Percentiles rank a stretch among this genome's conserved stretches.
These are phyloP conservation scores for Fusarium circinatum DNA, from an alignment of 2,329 filamentous ascomycete species.

Conservation along the genomic window DNA sequence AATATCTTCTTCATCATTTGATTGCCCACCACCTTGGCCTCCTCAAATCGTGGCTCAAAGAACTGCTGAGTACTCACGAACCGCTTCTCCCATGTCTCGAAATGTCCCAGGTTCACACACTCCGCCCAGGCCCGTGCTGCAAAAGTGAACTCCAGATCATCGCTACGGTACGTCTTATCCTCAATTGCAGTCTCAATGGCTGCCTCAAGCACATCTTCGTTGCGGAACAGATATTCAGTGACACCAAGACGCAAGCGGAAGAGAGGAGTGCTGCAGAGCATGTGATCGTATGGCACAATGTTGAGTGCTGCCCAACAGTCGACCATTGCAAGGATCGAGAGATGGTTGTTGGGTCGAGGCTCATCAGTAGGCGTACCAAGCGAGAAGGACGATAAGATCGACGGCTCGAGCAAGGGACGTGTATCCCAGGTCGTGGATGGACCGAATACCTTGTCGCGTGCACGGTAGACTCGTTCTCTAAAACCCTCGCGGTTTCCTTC, in stretches of 20 bases:
- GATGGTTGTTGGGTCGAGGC: constrained; percentile 86
- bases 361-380: constrained; percentile 74
- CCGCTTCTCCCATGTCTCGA: constrained; percentile 90
- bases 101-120: constrained; percentile 89
- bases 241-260: constrained; percentile 97
- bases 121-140: constrained; percentile 96
- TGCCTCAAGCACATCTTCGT: constrained; percentile 81
- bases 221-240: constrained; percentile 95
- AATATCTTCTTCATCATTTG: constrained; percentile 97
- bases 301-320: constrained; percentile 96
- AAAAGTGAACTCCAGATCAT: constrained; percentile 98
- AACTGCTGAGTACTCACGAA: constrained; percentile 92
- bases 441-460: constrained; percentile 79
- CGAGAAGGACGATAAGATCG: constrained; percentile 88
- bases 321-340: constrained; percentile 94
- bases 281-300: constrained; percentile 98
- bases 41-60: constrained; percentile 89
- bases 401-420: constrained; percentile 79
- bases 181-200: constrained; percentile 86
- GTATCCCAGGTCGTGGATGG: constrained; percentile 70
- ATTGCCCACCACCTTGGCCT: constrained; percentile 88
- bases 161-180: constrained; percentile 91
- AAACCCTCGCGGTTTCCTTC: constrained; percentile 83
- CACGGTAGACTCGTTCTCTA: constrained; percentile 71
- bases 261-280: constrained; percentile 98